phyloP scores from a whole-genome alignment of 2,329 filamentous ascomycete species.

The Aspergillus unguis region DNA sequence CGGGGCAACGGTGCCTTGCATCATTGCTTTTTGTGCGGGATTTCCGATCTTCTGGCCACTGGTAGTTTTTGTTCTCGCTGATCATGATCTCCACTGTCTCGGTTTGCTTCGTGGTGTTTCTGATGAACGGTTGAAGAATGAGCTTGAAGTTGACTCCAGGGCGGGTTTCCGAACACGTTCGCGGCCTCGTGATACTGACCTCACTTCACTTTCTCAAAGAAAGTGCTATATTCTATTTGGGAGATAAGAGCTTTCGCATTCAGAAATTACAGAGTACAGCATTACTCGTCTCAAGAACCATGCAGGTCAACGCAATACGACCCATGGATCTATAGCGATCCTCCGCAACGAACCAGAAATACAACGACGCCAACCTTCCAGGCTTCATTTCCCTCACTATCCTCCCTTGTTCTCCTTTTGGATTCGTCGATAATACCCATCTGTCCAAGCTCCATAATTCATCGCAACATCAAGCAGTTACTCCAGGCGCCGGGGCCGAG shows the following conservation, averaged over 20 bases:
- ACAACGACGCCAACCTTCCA: not conserved
- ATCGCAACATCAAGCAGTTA: not conserved
- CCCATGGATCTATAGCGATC: slow-evolving; percentile 4
- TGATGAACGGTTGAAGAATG: not conserved
- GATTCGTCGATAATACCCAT: no score
- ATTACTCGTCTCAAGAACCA: not conserved
- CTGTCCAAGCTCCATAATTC: not conserved
- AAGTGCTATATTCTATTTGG: no score
- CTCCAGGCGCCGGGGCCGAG: not conserved
- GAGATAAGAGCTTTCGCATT: no score
- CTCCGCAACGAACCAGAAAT: not conserved
- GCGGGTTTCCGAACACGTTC: no score
- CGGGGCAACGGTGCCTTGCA: slow-evolving; percentile 12
- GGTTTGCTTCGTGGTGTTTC: not conserved
- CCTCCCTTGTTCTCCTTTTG: not conserved
- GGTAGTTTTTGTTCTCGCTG: not conserved
- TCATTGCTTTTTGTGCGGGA: not conserved
- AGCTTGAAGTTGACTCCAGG: no score
- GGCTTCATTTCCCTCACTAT: not conserved
- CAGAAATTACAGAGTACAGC: not conserved
- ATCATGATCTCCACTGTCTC: not conserved
- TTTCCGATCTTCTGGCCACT: not conserved
- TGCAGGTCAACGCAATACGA: not conserved
- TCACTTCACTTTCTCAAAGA: no score
- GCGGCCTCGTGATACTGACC: no score